Evolutionary conservation across 345 rosid genomes (phyloP), one percentile per base, ranked within the genome.

Genomic region (Ceriops decandra): DNA sequence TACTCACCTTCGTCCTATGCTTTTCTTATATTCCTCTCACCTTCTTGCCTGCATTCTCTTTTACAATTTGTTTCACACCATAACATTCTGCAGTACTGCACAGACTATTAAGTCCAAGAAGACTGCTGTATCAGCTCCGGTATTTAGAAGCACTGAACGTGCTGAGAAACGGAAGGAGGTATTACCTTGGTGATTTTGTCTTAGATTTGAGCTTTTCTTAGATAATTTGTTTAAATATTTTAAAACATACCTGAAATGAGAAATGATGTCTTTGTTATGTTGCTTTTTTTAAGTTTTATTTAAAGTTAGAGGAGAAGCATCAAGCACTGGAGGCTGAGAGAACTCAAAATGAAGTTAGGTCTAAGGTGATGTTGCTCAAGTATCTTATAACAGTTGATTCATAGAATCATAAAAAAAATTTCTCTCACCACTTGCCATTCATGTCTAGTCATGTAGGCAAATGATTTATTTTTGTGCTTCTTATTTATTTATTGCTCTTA

Each of bases 101-200:
- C 81, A 90, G 64, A 81, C 81, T 58, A 68, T 67, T 57, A 88
- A 75, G 82, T 78, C 86, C 42, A 52, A 53, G 81, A 79, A 82
- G 62, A 85, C 88, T 46, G 72, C 84, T 63, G 97, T 87, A 61
- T 72, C 85, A 49, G 96, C 97, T 80, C 99, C 98, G 1, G 77
- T 90, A 52, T 95, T 95, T 77, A 84, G 77, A 74, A 83, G 90
- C 72, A 62, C 82, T 47, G 85, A 84, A 66, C 98, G 99, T 47
- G 97, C 97, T 24, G 96, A 88, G 80, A 92, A 89, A 81, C 89
- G 99, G 52, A 92, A 28, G 79, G 97, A 95, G 93, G 99, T 92
- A 63, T 32, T 38, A 20, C 63, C 58, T 63, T 53, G 57, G 3
- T 60, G 19, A 38, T 31, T 38, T 33, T 52, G 52, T 56, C n/a